Percentiles rank a stretch among this genome's conserved stretches.
Evolutionary conservation across 2,329 filamentous ascomycete species (phyloP).

Genomic region (Dendryphion nanum): DNA sequence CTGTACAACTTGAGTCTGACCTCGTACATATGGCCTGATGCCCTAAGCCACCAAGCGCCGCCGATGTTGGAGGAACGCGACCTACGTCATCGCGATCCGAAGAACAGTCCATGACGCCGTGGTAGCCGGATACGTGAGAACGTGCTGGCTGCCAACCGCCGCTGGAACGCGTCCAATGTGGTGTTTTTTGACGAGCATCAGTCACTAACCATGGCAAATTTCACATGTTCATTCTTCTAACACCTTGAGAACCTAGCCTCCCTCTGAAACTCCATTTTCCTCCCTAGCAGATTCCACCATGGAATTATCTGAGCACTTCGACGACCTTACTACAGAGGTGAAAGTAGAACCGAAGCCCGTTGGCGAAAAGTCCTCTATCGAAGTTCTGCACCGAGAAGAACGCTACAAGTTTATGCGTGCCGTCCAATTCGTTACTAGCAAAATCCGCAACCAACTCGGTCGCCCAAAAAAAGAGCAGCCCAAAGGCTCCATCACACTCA

Average conservation of each 20-base stretch:
- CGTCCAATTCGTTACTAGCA: slow-evolving; percentile 38
- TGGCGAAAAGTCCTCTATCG: slow-evolving; percentile 18
- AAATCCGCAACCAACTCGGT: slow-evolving; percentile 37
- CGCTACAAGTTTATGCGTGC: slow-evolving; percentile 40
- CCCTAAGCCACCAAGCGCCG: background rate
- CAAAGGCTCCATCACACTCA: slow-evolving; percentile 42
- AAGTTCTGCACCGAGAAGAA: slow-evolving; percentile 37
- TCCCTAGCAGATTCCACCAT: too few relatives aligned
- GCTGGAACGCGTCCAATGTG: too few relatives aligned
- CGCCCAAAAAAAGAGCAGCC: slow-evolving; percentile 30
- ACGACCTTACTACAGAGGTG: slow-evolving; percentile 6
- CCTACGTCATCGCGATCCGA: slow-evolving; percentile 1
- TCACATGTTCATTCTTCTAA: too few relatives aligned
- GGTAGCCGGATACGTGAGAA: too few relatives aligned
- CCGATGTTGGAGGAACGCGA: background rate
- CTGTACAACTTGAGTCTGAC: background rate
- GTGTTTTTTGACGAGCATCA: too few relatives aligned
- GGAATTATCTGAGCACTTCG: slow-evolving; percentile 5
- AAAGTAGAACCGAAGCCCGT: slow-evolving; percentile 5
- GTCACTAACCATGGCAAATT: background rate
- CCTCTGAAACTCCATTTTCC: background rate
- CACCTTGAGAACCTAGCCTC: too few relatives aligned
- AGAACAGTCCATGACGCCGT: slow-evolving; percentile 1
- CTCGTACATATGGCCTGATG: background rate
- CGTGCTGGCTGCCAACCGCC: too few relatives aligned